Base-by-base conservation (phyloP, 306 rosid genomes). In the Acacia confusa region DNA sequence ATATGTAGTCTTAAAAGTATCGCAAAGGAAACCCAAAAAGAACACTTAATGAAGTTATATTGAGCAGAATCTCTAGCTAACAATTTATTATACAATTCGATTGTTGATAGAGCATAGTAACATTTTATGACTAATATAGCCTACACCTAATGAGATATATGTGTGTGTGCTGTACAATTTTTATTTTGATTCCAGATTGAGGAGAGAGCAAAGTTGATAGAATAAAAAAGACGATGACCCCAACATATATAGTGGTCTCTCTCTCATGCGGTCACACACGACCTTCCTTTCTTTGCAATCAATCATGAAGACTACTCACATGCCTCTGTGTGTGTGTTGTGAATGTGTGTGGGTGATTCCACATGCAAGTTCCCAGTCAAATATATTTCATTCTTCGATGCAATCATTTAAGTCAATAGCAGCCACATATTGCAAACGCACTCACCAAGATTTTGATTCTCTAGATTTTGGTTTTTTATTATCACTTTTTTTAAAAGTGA, bases 261-360 rank as follows among this genome's bases (percentile, higher is more conserved):
- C 85, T 84, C 86, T 72, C 69, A 30, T 82, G 22, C 40, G 80
- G 85, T 82, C 72, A 81, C 84, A 13, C n/a, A 82, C 14, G 30
- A 57, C 90, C 80, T 90, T 89, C 84, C 92, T 93, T 93, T 85
- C 86, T 81, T 82, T 88, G 28, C 79, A 88, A 91, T 85, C 87
- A 75, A 88, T 70, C 89, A 77, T 88, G 78, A 87, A 89, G 83
- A 78, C 75, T 82, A 84, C 84, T 88, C 97, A 94, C 98, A 87
- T 92, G 94, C 87, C 17, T 8, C 60, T 20, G 22, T 19, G 2
- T 52, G 66, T 60, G 16, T 60, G 13, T 24, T 24, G 38, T 32
- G 36, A 3, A 30, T 22, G 32, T 9, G 65, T 2, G 65, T 3
- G 64, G 3, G 69, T 43, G 4, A 82, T 79, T 76, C 84, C 88